Base-by-base conservation (phyloP, 768 basidiomycete genomes). In the Suillus decipiens region DNA sequence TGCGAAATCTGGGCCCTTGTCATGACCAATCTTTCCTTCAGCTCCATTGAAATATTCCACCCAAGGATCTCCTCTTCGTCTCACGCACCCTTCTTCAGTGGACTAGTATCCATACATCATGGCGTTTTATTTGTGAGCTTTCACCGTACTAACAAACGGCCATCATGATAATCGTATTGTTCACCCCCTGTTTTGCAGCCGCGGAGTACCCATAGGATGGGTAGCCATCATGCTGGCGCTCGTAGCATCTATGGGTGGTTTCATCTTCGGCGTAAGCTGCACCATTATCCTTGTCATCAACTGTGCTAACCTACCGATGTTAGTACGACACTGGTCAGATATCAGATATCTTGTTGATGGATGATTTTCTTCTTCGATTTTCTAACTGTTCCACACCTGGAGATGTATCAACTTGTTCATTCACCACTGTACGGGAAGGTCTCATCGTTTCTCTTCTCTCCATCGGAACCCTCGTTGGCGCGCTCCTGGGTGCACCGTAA, bases 281-380 rank as follows among this genome's bases (percentile, higher is more conserved):
- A 22, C n/a, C 1, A 6, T 37, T 36, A 5, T 42, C 43, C 11
- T 59, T 3, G 28, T 28, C 22, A 5, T 43, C 6, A 22, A 45
- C 54, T n/a, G 34, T n/a, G n/a, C 65, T 66, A 34, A 65, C 63
- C 31, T 33, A 37, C 31, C 15, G 58, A 42, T 62, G 1, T 24
- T 59, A 80, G 77, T 89, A 89, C 66, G 88, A 90, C 72, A 90
- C 88, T 14, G 89, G 89, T 31, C 90, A 92, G 72, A 92, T 93
- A 65, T 86, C 86, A 59, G 88, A 89, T 71, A 89, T 93, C 67
- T 77, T 90, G 33, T 76, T 90, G 73, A 90, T 92, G 88, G 71
- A 81, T 12, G 86, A 89, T 74, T 90, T 90, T 72, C 75, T 82
- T 41, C 75, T 79, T 11, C 85, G 89, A 15, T 91, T 93, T 69